phyloP scores from a whole-genome alignment of 371 early-diverging fungal species.

The Actinomucor elegans region DNA sequence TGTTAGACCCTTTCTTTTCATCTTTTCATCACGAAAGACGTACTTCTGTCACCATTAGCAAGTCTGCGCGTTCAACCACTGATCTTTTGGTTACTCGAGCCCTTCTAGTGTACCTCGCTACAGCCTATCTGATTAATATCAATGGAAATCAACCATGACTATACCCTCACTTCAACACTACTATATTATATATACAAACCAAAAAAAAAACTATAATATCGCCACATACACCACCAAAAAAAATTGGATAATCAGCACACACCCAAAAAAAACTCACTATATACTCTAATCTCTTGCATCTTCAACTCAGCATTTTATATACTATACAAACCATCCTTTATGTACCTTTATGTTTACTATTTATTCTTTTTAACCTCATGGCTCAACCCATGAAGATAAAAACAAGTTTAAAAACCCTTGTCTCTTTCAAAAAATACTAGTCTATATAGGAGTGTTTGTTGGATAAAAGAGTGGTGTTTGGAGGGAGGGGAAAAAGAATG shows the following conservation, averaged over 20 bases:
- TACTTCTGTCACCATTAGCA: slow-evolving; percentile 20
- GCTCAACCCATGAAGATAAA: not conserved
- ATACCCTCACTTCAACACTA: not conserved
- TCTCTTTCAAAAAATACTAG: no score
- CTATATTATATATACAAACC: not conserved
- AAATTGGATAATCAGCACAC: no score
- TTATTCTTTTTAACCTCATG: not conserved
- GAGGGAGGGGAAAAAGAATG: not conserved
- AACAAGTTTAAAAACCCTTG: no score
- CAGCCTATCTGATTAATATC: slow-evolving; percentile 1
- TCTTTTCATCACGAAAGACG: slow-evolving; percentile 23
- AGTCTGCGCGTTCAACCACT: not conserved
- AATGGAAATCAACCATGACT: not conserved
- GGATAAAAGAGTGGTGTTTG: not conserved
- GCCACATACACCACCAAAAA: not conserved
- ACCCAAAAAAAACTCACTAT: not conserved
- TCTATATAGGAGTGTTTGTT: no score
- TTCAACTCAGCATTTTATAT: slow-evolving; percentile 6
- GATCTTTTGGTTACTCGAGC: slow-evolving; percentile 4
- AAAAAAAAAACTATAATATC: not conserved
- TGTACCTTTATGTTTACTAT: no score
- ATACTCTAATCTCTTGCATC: not conserved
- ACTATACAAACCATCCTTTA: not conserved
- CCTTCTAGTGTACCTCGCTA: slow-evolving; percentile 15
- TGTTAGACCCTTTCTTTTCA: slow-evolving; percentile 27